These are phyloP conservation scores for Termitomyces sp. DNA, from an alignment of 768 basidiomycete species.

Conservation along the genomic window DNA sequence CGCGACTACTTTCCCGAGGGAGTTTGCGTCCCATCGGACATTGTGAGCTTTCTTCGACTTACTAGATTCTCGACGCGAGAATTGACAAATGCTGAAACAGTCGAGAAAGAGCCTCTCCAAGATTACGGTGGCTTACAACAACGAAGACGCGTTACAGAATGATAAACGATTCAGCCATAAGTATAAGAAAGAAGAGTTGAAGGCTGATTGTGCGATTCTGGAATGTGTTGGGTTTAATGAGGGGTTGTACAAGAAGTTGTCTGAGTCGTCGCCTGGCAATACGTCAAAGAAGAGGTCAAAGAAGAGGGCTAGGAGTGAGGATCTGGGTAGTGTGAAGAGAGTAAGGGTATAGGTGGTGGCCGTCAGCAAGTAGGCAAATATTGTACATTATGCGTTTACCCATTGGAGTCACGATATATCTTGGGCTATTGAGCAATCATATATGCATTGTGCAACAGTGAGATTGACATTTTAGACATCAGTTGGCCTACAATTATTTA, in stretches of 20 bases:
- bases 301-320: neutral
- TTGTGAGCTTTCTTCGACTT: neutral
- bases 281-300: neutral
- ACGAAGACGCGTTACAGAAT: too few species aligned
- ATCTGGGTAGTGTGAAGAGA: neutral
- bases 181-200: conserved; percentile 3
- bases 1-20: neutral
- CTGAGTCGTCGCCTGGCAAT: neutral
- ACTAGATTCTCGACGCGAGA: neutral
- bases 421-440: too few species aligned
- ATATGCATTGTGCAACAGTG: too few species aligned
- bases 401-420: too few species aligned
- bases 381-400: neutral
- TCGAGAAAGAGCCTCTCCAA: neutral
- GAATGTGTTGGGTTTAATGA: conserved; percentile 20
- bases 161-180: neutral
- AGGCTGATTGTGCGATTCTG: conserved; percentile 17
- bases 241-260: conserved; percentile 10
- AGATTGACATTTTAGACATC: too few species aligned
- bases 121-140: neutral
- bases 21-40: neutral
- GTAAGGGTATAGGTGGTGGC: neutral
- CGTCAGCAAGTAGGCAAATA: too few species aligned
- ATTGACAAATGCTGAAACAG: neutral
- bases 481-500: neutral